Conservation (phyloP, 2,329 filamentous ascomycete species). For the Trichoderma cornu-damae region DNA sequence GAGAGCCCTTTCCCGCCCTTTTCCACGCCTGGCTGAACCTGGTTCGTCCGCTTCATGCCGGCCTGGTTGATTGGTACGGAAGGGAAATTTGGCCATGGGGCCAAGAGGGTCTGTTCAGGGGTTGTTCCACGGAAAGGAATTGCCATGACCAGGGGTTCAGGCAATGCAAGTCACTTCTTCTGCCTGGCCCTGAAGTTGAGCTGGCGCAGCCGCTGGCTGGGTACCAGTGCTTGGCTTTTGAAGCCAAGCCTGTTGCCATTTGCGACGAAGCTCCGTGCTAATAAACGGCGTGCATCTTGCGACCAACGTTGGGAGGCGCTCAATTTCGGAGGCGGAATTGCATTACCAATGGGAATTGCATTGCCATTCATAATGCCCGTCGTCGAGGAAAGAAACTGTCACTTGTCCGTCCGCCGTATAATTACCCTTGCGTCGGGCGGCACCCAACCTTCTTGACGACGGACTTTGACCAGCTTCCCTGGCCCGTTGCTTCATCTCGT, state of each 20-base stretch:
- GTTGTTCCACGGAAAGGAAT: constrained; percentile 15
- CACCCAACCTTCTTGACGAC: background rate
- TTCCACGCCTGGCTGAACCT: background rate
- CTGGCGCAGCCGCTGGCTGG: background rate
- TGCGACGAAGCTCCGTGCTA: background rate
- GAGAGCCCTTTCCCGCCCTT: background rate
- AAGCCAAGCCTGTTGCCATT: constrained; percentile 1
- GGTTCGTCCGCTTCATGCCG: constrained; percentile 10
- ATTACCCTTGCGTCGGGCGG: background rate
- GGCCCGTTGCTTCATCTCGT: background rate
- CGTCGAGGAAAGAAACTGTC: background rate
- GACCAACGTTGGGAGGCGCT: background rate
- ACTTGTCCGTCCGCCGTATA: background rate
- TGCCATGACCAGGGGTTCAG: constrained; percentile 3
- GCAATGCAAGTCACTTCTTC: constrained; percentile 15
- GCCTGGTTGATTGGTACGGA: constrained; percentile 13
- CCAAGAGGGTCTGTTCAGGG: constrained; percentile 18
- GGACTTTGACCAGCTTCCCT: constrained; percentile 3
- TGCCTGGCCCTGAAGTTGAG: background rate
- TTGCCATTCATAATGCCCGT: background rate
- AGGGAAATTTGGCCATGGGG: constrained; percentile 19
- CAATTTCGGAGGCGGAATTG: constrained; percentile 4
- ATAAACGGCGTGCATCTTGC: background rate
- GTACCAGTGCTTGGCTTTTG: constrained; percentile 2
- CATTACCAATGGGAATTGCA: background rate